Conservation (phyloP, 2,329 filamentous ascomycete species). For the Didymella arachidicola region DNA sequence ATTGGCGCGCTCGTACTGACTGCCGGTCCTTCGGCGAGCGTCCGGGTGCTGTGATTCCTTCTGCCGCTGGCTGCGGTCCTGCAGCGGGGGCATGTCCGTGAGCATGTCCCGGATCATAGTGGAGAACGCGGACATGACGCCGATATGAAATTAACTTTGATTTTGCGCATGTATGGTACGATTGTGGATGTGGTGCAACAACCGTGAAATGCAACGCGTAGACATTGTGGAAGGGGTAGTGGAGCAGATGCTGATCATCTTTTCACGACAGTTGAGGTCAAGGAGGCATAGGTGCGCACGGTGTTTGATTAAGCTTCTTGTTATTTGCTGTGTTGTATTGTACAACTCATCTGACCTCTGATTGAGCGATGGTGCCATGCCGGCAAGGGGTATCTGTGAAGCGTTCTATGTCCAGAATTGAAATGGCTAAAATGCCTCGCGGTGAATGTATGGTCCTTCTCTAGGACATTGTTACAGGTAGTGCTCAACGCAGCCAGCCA, state of each 20-base stretch:
- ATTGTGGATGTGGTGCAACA: slow-evolving; percentile 7
- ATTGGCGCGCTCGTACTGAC: slow-evolving; percentile 8
- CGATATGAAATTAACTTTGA: slow-evolving; percentile 12
- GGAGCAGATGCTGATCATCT: slow-evolving; percentile 11
- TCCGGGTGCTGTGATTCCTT: slow-evolving; percentile 19
- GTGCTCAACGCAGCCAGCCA: slow-evolving; percentile 45
- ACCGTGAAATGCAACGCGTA: neutral
- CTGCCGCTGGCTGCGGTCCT: slow-evolving; percentile 3
- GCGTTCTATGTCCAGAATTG: slow-evolving; percentile 22
- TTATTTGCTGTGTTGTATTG: slow-evolving; percentile 9
- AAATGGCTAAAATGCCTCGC: slow-evolving; percentile 41
- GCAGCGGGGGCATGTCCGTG: slow-evolving; percentile 15
- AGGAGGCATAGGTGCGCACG: neutral
- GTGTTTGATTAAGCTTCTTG: slow-evolving; percentile 1
- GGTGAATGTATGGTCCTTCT: slow-evolving; percentile 33
- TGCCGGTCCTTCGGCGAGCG: slow-evolving; percentile 17
- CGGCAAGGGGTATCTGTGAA: slow-evolving; percentile 43
- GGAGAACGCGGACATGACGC: slow-evolving; percentile 16
- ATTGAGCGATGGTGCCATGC: slow-evolving; percentile 36
- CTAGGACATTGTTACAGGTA: slow-evolving; percentile 20
- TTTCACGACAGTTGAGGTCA: slow-evolving; percentile 1
- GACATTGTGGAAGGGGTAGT: slow-evolving; percentile 6
- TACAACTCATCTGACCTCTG: slow-evolving; percentile 35
- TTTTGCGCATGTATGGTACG: slow-evolving; percentile 11
- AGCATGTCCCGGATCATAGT: slow-evolving; percentile 10